These are phyloP conservation scores for Ogataea glucozyma DNA, from an alignment of 805 yeast species.

Conservation along the genomic window DNA sequence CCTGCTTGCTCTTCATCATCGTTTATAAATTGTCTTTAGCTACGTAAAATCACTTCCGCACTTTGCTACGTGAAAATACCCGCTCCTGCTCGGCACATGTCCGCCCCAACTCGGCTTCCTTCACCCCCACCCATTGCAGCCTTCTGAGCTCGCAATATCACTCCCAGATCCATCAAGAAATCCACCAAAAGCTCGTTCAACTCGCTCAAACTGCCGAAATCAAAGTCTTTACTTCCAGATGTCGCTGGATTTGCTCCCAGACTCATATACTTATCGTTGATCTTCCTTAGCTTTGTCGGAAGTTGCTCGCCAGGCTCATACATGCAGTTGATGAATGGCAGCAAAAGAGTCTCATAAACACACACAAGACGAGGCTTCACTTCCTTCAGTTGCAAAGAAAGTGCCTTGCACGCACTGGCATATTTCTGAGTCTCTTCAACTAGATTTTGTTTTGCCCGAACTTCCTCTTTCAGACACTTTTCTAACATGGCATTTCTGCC, in stretches of 20 bases:
- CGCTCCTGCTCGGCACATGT: too few relatives aligned
- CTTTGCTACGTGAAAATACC: too few relatives aligned
- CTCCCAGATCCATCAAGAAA: conserved; percentile 16
- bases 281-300: conserved; percentile 2
- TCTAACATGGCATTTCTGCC: too few relatives aligned
- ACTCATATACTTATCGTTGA: conserved; percentile 8
- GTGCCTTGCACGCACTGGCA: not conserved
- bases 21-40: too few relatives aligned
- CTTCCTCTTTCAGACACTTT: too few relatives aligned
- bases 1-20: too few relatives aligned
- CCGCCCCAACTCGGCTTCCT: not conserved
- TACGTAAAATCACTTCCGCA: too few relatives aligned
- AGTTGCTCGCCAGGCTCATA: conserved; percentile 1
- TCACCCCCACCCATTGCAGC: not conserved
- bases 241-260: conserved; percentile 9
- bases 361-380: conserved; percentile 12
- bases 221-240: conserved; percentile 5
- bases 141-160: not conserved
- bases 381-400: not conserved
- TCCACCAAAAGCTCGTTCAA: conserved; percentile 12
- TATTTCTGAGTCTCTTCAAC: too few relatives aligned
- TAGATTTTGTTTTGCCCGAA: too few relatives aligned
- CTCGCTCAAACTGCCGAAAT: conserved; percentile 9
- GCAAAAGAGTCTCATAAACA: conserved; percentile 18
- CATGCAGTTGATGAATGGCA: conserved; percentile 18